A percentile compares a stretch with the other conserved stretches of the same genome.
phyloP scores from a whole-genome alignment of 106 monocot species.

The Dendrobium officinale region DNA sequence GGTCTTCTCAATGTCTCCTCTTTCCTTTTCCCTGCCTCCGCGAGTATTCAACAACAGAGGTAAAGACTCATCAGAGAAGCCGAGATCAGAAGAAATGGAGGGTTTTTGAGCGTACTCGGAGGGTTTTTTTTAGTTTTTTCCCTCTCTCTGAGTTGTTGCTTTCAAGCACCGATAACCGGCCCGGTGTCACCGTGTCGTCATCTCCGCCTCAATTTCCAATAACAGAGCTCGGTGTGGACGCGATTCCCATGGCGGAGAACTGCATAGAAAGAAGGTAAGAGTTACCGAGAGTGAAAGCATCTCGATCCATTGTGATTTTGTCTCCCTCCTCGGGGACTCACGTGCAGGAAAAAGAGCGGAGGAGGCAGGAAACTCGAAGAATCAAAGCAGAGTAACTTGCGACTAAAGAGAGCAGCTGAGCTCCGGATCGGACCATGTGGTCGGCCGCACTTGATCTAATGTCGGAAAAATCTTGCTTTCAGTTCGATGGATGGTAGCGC shows the following conservation, averaged over 20 bases:
- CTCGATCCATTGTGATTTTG: neutral
- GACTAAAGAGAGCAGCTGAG: neutral
- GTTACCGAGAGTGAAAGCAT: neutral
- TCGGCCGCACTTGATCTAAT: neutral
- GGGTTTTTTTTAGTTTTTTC: constrained; percentile 3
- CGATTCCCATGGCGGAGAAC: neutral
- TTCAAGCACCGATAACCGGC: constrained; percentile 14
- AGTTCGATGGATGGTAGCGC: too few relatives aligned
- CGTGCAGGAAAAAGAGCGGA: neutral
- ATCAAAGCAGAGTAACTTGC: constrained; percentile 1
- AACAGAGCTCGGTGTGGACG: neutral
- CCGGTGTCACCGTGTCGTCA: constrained; percentile 1
- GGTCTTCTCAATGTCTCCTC: neutral
- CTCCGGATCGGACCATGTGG: neutral
- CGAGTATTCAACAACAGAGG: neutral
- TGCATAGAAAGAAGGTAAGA: neutral
- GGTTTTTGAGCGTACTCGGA: neutral
- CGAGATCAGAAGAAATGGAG: neutral
- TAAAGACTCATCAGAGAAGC: neutral
- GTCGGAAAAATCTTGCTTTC: too few relatives aligned
- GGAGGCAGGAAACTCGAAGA: neutral
- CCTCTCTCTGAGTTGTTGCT: constrained; percentile 11
- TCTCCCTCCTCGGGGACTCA: neutral
- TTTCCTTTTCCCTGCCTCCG: neutral
- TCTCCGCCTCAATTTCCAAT: constrained; percentile 1